Base-by-base conservation (phyloP, 1,284 basidiomycete species). In the Exsudoporus floridanus region DNA sequence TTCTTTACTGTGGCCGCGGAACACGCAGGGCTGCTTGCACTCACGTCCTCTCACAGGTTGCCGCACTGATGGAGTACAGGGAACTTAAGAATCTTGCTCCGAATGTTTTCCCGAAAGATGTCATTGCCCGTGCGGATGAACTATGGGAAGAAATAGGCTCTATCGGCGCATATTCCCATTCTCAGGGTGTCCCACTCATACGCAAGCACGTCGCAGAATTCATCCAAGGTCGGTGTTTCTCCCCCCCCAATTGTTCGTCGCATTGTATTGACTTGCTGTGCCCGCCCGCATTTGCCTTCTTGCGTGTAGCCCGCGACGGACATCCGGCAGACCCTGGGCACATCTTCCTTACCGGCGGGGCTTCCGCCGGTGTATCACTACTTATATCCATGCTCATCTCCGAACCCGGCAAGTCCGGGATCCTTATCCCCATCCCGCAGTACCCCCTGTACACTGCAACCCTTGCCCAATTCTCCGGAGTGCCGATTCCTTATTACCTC, bases 361-460 rank as follows among this genome's bases (percentile, higher is more conserved):
- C 96, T 8, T 97, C 92, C 33, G 86, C 87, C 16, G 97, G 96
- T 55, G 94, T 99, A 14, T 86, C 90, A 13, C 85, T 94, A 33
- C 79, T 98, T 50, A 85, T 99, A 59, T 85, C 86, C 67, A 83
- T 92, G 74, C 81, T 95, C 56, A 87, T 94, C 63, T 66, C 75
- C 10, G 74, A 79, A 25, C 76, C 80, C 5, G 78, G 80, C 16
- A 77, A 79, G 19, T 81, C 84, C 46, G 94, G 92, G 9, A 82
- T 96, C 60, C 80, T 96, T 56, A 98, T 99, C 66, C 96, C 96
- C 23, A 98, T 99, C 59, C 96, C 96, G 1, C 96, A 99, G 76
- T 99, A 99, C 70, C 96, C 96, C 1, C 81, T 99, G 16, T 98
- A 98, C 74, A 97, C 94, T 40, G 96, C 96, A 21, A 88, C 94